Evolutionary conservation across 352 stramenopile genomes (phyloP).

Genomic region (Bremia lactucae): DNA sequence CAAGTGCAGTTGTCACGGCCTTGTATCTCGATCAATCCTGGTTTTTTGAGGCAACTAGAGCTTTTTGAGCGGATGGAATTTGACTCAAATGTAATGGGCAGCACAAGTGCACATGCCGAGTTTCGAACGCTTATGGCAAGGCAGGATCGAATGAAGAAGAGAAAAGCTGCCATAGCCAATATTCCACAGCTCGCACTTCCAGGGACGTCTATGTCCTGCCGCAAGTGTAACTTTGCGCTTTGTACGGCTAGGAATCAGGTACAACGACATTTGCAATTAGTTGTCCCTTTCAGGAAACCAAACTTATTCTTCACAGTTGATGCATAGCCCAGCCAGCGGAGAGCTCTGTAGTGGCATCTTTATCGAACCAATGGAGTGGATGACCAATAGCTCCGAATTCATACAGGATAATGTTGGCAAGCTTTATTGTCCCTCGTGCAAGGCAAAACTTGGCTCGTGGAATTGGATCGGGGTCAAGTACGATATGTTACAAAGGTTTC

Average conservation of each 20-base stretch:
- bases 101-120: slow-evolving; percentile 53
- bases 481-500: slow-evolving; percentile 3
- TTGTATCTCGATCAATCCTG: slow-evolving; percentile 72
- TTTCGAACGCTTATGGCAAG: slow-evolving; percentile 35
- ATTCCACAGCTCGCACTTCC: slow-evolving; percentile 12
- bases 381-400: slow-evolving; percentile 24
- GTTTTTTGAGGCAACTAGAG: slow-evolving; percentile 60
- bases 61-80: slow-evolving; percentile 55
- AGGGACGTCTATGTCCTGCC: slow-evolving; percentile 26
- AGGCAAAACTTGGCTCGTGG: slow-evolving; percentile 64
- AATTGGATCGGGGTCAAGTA: slow-evolving; percentile 73
- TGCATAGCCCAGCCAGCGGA: slow-evolving; percentile 7
- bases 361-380: slow-evolving; percentile 65
- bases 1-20: slow-evolving; percentile 43
- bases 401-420: slow-evolving; percentile 40
- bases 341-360: slow-evolving; percentile 23
- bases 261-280: not conserved
- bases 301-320: slow-evolving; percentile 8
- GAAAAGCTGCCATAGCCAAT: slow-evolving; percentile 18
- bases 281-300: not conserved
- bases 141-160: slow-evolving; percentile 24
- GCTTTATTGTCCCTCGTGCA: slow-evolving; percentile 51
- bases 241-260: slow-evolving; percentile 42
- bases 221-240: slow-evolving; percentile 54
- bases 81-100: slow-evolving; percentile 25